Evolutionary conservation across 2,329 filamentous ascomycete species (phyloP).

Genomic region (Clarireedia hainanense): DNA sequence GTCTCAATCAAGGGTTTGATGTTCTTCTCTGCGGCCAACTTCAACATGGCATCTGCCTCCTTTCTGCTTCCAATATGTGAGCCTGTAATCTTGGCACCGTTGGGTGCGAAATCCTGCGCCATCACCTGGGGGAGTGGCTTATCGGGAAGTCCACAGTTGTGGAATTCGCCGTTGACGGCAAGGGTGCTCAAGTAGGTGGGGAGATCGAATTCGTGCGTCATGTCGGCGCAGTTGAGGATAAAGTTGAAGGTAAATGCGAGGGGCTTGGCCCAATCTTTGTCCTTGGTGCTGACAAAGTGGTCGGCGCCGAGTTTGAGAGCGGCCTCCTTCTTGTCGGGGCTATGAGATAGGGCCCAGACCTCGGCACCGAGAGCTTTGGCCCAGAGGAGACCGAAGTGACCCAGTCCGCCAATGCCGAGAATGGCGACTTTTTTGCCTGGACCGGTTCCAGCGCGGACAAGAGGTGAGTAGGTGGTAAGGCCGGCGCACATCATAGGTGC

Average conservation of each 20-base stretch:
- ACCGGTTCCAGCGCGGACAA: slow-evolving; percentile 58
- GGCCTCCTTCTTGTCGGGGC: slow-evolving; percentile 48
- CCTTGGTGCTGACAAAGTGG: slow-evolving; percentile 43
- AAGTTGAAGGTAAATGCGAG: slow-evolving; percentile 47
- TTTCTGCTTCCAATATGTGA: slow-evolving; percentile 32
- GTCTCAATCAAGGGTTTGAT: slow-evolving; percentile 49
- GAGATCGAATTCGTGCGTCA: slow-evolving; percentile 43
- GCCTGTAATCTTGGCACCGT: slow-evolving; percentile 42
- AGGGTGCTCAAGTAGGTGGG: slow-evolving; percentile 53
- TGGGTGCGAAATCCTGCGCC: slow-evolving; percentile 49
- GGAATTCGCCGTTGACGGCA: slow-evolving; percentile 49
- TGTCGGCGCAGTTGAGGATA: slow-evolving; percentile 48
- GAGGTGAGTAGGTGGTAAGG: slow-evolving; percentile 63
- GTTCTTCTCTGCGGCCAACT: slow-evolving; percentile 49
- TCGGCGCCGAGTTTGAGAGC: slow-evolving; percentile 55
- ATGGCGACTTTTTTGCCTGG: slow-evolving; percentile 66
- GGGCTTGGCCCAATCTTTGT: slow-evolving; percentile 53
- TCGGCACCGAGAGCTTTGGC: slow-evolving; percentile 62
- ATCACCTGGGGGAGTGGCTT: slow-evolving; percentile 44
- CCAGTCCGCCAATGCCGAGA: slow-evolving; percentile 57
- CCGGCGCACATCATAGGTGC: slow-evolving; percentile 73
- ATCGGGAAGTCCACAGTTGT: slow-evolving; percentile 61
- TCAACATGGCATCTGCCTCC: slow-evolving; percentile 54
- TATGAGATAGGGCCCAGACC: slow-evolving; percentile 57
- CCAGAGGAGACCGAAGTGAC: slow-evolving; percentile 66